Percentiles rank a stretch among this genome's conserved stretches.
Conservation (phyloP, 192 early-diverging fungal genomes). For the Backusella westeae region DNA sequence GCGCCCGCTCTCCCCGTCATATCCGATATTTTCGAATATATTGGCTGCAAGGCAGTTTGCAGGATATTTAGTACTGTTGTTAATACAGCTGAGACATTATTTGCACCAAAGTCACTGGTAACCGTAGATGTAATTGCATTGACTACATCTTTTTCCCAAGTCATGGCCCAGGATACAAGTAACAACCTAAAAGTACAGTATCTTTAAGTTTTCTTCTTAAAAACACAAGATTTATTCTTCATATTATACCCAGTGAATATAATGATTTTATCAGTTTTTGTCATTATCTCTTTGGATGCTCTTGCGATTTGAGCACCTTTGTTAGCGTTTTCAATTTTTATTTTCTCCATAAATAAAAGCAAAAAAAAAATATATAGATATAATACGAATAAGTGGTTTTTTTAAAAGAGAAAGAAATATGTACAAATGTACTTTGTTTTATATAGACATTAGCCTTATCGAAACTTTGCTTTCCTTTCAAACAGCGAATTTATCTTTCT, state of each 20-base stretch:
- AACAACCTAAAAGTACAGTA: not conserved
- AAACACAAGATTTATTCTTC: too few species aligned
- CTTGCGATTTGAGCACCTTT: not conserved
- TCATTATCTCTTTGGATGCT: not conserved
- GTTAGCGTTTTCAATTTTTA: not conserved
- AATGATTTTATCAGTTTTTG: not conserved
- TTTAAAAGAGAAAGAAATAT: too few species aligned
- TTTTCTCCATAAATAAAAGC: not conserved
- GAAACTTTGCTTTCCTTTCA: too few species aligned
- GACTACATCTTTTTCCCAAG: not conserved
- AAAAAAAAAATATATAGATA: not conserved
- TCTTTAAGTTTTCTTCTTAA: not conserved
- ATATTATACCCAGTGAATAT: constrained; percentile 1
- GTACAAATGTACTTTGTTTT: too few species aligned
- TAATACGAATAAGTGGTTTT: too few species aligned
- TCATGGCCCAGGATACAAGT: constrained; percentile 5
- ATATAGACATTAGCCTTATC: too few species aligned
- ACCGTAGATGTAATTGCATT: constrained; percentile 1
- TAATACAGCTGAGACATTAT: constrained; percentile 1
- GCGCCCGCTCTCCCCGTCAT: constrained; percentile 14
- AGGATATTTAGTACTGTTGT: constrained; percentile 3
- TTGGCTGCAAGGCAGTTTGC: not conserved
- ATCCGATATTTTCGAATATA: constrained; percentile 17
- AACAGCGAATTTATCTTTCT: too few species aligned
- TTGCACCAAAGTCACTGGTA: constrained; percentile 2